Evolutionary conservation across 1,284 basidiomycete genomes (phyloP), one percentile per base, ranked within the genome.

Genomic region (Meira nashicola): DNA sequence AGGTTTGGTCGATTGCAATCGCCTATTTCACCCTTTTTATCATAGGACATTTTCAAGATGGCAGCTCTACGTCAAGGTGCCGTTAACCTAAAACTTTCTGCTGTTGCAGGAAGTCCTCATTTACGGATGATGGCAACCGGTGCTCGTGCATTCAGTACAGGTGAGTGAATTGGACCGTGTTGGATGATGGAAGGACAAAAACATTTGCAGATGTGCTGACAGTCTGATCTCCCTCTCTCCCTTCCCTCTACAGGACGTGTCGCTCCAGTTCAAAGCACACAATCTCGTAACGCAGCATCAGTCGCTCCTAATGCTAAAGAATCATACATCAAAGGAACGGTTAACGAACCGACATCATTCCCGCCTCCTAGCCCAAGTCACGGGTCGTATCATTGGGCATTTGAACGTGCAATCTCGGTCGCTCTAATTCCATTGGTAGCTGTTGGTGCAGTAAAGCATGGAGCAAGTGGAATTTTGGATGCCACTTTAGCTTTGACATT

Each of bases 311-410:
- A 14, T 19, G 50, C 50, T 6, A 23, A n/a, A 39, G 14, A 37
- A 28, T 37, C 41, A 28, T 86, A 97, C 79, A 86, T 90, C 82
- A 86, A 87, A 80, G 94, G 94, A 59, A 90, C 90, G 39, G 92
- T 93, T 70, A 98, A 98, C 82, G 94, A 98, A 79, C 90, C 94
- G 1, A 90, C 89, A 3, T 81, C 86, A 19, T 95, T 92, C 83
- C 93, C 93, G 33, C 79, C 86, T 23, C 85, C 91, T 39, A 64
- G 67, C 54, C 55, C 70, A 2, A 80, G 86, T 2, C 89, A 95
- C 75, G 94, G 95, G 53, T 94, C 91, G 1, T 88, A 96, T 81
- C 94, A 97, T 84, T 98, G 94, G 94, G 87, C 91, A 1, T 96
- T 97, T 77, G 94, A 98, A 80, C 88, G 94, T 57, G 83, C 92